Base-by-base conservation (phyloP, 495 filamentous ascomycete genomes). In the Clavariopsis aquatica region DNA sequence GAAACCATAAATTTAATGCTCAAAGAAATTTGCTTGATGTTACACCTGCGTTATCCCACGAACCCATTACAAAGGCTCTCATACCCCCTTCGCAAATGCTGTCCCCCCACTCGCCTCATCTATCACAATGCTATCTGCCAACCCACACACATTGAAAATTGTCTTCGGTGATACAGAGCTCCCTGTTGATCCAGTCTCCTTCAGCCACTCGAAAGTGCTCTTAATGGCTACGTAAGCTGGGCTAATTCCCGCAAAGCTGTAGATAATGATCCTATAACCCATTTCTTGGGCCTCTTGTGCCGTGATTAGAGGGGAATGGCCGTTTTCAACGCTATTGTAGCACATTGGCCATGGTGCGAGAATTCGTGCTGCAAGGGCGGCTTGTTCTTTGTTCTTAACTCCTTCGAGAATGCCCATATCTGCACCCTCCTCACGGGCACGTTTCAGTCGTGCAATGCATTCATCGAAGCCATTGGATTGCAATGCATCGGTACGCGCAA, bases 401-500 rank as follows among this genome's bases (percentile, higher is more conserved):
- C 68, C 69, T 52, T 75, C 72, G 7, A 73, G 60, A 31, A 72
- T 65, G 9, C 28, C 69, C 26, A 73, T 56, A 60, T 75, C 72
- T 0, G 71, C 72, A 6, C 72, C 71, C 13, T 51, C 49, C 17
- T 68, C 69, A 7, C 38, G 26, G 1, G 72, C 72, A 2, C 29
- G 59, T 29, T 67, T 65, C 8, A 75, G 58, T 9, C 72, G 49
- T 41, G 60, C 34, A 22, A 72, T 36, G 7, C 52, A 58, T 15
- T 70, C 69, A n/a, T 73, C 69, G 52, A 71, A 74, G 17, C 72
- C 69, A 4, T 52, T 31, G 1, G 45, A 45, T 53, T 73, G 69
- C 20, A 67, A 36, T 6, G 72, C 72, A 55, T 73, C 71, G 3
- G 71, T 75, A 10, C 72, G 69, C 22, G 71, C 71, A 29, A 75